These are phyloP conservation scores for Pholiota conissans DNA, from an alignment of 768 basidiomycete species.

Conservation along the genomic window DNA sequence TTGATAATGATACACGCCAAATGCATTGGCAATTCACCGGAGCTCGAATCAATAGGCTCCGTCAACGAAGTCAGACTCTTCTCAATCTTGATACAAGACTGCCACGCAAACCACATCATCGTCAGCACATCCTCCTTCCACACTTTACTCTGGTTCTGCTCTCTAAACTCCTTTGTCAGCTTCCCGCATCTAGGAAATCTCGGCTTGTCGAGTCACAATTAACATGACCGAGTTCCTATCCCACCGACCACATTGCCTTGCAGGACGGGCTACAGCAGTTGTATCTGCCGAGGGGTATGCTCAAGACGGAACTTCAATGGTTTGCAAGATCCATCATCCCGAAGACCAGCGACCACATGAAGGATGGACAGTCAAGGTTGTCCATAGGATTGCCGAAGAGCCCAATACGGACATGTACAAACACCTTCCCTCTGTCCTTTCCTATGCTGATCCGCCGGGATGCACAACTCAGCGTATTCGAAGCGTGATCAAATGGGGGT, in stretches of 20 bases:
- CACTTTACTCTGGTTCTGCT: conserved; percentile 81
- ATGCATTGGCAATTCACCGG: no score
- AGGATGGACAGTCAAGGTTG: conserved; percentile 1
- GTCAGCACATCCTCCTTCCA: conserved; percentile 96
- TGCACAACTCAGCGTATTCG: conserved; percentile 6
- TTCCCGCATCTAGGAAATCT: conserved; percentile 87
- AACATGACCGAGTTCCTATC: conserved; percentile 2
- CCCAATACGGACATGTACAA: background rate
- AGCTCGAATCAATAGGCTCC: background rate
- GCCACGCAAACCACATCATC: conserved; percentile 95
- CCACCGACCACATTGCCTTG: background rate
- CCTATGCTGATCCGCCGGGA: conserved; percentile 1
- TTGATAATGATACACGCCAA: background rate
- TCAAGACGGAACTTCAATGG: background rate
- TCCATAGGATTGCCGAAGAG: background rate
- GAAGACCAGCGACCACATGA: conserved; percentile 6
- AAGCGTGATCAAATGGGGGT: conserved; percentile 1
- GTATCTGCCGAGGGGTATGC: background rate
- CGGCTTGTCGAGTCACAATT: background rate
- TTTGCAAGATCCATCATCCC: conserved; percentile 9
- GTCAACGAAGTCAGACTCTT: conserved; percentile 11
- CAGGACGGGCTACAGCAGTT: conserved; percentile 1
- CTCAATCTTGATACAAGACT: conserved; percentile 56
- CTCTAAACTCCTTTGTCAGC: conserved; percentile 86
- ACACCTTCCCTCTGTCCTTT: conserved; percentile 6